phyloP scores from a whole-genome alignment of 140 eudicot genomes.

The Stevia rebaudiana region DNA sequence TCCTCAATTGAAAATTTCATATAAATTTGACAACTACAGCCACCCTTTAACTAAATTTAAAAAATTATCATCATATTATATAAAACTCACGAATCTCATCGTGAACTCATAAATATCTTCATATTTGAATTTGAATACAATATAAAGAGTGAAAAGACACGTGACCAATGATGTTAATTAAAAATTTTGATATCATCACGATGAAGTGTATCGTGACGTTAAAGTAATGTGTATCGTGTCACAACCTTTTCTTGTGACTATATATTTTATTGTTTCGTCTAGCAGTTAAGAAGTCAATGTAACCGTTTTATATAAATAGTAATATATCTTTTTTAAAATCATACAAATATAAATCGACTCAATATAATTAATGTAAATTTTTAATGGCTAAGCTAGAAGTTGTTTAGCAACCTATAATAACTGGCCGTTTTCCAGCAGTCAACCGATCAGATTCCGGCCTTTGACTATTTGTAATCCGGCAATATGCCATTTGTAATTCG shows the following conservation, averaged over 20 bases:
- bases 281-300: not conserved
- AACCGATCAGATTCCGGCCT: too few species aligned
- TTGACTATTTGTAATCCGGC: too few species aligned
- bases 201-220: conserved; percentile 1
- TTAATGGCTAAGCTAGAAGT: too few species aligned
- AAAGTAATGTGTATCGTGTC: not conserved
- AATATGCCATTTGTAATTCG: too few species aligned
- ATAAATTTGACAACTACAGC: not conserved
- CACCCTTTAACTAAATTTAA: too few species aligned
- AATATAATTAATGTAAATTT: too few species aligned
- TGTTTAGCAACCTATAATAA: too few species aligned
- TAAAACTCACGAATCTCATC: not conserved
- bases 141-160: not conserved
- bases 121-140: not conserved
- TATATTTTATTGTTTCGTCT: not conserved
- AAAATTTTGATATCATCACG: not conserved
- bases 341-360: too few species aligned
- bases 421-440: too few species aligned
- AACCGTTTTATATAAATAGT: not conserved
- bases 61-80: not conserved
- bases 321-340: too few species aligned
- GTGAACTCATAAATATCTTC: too few species aligned
- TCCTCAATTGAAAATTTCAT: not conserved
- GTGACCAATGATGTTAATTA: not conserved
- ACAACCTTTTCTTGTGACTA: not conserved